Percentiles rank a stretch among this genome's conserved stretches.
These are phyloP conservation scores for Parasitella parasitica DNA, from an alignment of 371 early-diverging fungal species.

Conservation along the genomic window DNA sequence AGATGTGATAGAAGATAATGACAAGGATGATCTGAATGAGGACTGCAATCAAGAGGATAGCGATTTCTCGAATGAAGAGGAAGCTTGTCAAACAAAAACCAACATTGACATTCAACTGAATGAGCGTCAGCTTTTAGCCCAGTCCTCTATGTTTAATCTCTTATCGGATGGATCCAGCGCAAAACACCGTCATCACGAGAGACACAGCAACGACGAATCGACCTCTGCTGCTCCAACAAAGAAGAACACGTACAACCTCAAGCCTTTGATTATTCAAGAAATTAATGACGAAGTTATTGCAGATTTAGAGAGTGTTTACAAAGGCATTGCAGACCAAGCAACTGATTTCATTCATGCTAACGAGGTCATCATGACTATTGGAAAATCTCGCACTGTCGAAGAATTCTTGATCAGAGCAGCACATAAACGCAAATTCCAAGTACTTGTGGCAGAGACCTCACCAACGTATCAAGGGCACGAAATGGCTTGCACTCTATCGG, in stretches of 20 bases:
- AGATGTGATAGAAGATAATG: not conserved
- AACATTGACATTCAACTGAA: not conserved
- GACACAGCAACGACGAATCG: not conserved
- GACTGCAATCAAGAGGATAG: not conserved
- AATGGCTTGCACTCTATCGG: slow-evolving; percentile 76
- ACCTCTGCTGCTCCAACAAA: not conserved
- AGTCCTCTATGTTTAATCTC: slow-evolving; percentile 66
- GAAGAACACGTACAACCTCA: slow-evolving; percentile 48
- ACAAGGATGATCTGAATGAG: slow-evolving; percentile 16
- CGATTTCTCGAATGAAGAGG: slow-evolving; percentile 3
- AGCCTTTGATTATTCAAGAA: slow-evolving; percentile 76
- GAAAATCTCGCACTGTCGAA: slow-evolving; percentile 85
- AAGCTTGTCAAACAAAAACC: not conserved
- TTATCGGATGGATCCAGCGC: slow-evolving; percentile 49
- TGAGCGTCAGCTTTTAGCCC: slow-evolving; percentile 25
- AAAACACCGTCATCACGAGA: slow-evolving; percentile 26
- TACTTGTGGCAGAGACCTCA: slow-evolving; percentile 90
- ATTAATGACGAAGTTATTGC: slow-evolving; percentile 82
- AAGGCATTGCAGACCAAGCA: slow-evolving; percentile 78
- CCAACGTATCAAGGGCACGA: slow-evolving; percentile 86
- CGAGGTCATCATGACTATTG: slow-evolving; percentile 95
- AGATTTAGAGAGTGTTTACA: slow-evolving; percentile 72
- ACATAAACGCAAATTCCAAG: slow-evolving; percentile 85
- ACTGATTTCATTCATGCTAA: slow-evolving; percentile 88
- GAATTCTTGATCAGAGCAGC: slow-evolving; percentile 86